These are phyloP conservation scores for Fusarium napiforme DNA, from an alignment of 2,329 filamentous ascomycete species.

Conservation along the genomic window DNA sequence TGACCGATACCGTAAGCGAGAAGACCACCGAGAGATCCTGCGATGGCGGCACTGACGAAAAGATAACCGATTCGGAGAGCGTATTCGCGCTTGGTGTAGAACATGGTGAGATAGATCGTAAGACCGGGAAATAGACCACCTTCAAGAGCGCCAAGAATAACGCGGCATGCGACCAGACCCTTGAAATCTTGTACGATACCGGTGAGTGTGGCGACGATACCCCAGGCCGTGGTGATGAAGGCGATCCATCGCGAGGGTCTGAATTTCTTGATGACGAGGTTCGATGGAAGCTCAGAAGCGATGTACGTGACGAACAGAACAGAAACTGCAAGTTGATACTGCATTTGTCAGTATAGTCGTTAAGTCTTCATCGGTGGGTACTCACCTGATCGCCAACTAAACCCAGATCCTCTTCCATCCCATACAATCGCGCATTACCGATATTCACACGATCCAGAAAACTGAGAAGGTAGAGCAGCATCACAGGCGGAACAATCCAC, in stretches of 20 bases:
- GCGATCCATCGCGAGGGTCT: slow-evolving; percentile 48
- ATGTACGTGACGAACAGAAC: slow-evolving; percentile 53
- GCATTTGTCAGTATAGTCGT: slow-evolving; percentile 9
- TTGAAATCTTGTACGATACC: slow-evolving; percentile 53
- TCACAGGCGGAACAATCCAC: slow-evolving; percentile 69
- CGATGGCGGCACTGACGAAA: slow-evolving; percentile 42
- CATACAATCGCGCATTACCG: slow-evolving; percentile 72
- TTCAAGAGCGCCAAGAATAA: slow-evolving; percentile 59
- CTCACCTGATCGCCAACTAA: slow-evolving; percentile 57
- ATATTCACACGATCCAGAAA: slow-evolving; percentile 49
- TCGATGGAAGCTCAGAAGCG: slow-evolving; percentile 55
- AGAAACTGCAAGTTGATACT: slow-evolving; percentile 62
- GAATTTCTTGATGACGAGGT: slow-evolving; percentile 54
- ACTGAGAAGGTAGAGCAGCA: slow-evolving; percentile 66
- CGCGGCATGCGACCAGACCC: slow-evolving; percentile 53
- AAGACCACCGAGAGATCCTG: slow-evolving; percentile 42
- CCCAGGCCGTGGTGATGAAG: slow-evolving; percentile 51
- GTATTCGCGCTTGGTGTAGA: slow-evolving; percentile 43
- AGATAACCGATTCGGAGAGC: slow-evolving; percentile 42
- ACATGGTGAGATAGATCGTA: slow-evolving; percentile 45
- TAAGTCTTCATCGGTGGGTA: rapidly evolving
- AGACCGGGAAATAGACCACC: slow-evolving; percentile 58
- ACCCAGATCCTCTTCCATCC: slow-evolving; percentile 69
- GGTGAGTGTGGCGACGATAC: slow-evolving; percentile 58
- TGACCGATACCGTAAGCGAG: slow-evolving; percentile 50